Percentiles rank a stretch among this genome's conserved stretches.
Conservation (phyloP, 2,329 filamentous ascomycete genomes). For the Coniochaeta hoffmannii region DNA sequence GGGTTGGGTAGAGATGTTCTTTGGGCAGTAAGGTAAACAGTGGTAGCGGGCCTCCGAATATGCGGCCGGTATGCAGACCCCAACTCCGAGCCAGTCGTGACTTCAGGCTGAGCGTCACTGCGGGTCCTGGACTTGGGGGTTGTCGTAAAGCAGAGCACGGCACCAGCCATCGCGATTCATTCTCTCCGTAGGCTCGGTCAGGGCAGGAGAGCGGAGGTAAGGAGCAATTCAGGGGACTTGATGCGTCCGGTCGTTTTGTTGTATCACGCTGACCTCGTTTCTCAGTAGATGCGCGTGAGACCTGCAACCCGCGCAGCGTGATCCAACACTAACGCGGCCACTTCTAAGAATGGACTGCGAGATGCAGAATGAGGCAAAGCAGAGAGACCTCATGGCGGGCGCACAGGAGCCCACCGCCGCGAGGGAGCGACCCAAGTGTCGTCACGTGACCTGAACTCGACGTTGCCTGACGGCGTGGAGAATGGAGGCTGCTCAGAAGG, state of each 20-base stretch:
- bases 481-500: neutral
- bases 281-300: neutral
- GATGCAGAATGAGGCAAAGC: neutral
- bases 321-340: neutral
- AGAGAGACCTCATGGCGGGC: neutral
- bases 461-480: neutral
- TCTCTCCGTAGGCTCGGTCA: neutral
- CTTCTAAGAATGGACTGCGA: neutral
- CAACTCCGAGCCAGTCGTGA: constrained; percentile 11
- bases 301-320: neutral
- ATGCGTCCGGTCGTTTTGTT: neutral
- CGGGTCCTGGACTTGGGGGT: neutral
- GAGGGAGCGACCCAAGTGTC: neutral
- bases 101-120: constrained; percentile 4
- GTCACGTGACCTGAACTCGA: neutral
- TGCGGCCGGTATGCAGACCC: constrained; percentile 18
- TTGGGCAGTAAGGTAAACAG: constrained; percentile 13
- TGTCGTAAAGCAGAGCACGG: neutral
- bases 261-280: neutral
- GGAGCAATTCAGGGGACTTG: neutral
- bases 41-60: constrained; percentile 18
- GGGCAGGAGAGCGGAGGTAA: neutral
- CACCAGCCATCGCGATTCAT: constrained; percentile 4
- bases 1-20: constrained; percentile 15
- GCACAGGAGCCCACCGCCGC: neutral